These are phyloP conservation scores for Lecanoromycetidae sp. DNA, from an alignment of 2,329 filamentous ascomycete species.

Conservation along the genomic window DNA sequence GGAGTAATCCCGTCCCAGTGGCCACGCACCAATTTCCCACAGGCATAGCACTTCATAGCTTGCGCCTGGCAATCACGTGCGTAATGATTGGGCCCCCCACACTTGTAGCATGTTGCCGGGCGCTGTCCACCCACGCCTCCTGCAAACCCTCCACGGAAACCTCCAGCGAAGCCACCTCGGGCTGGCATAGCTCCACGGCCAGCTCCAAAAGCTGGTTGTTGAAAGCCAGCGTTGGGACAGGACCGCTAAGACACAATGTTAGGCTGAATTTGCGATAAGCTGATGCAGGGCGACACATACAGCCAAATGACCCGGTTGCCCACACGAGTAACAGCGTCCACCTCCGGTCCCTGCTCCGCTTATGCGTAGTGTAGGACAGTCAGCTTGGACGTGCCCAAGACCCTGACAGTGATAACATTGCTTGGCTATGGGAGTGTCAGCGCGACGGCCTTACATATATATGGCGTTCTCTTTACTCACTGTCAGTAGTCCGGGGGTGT, in stretches of 20 bases:
- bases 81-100: slow-evolving; percentile 86
- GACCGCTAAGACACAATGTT: slow-evolving; percentile 47
- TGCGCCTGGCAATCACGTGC: slow-evolving; percentile 96
- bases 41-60: slow-evolving; percentile 97
- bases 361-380: slow-evolving; percentile 91
- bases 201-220: slow-evolving; percentile 44
- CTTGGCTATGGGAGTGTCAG: slow-evolving; percentile 52
- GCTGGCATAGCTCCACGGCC: slow-evolving; percentile 52
- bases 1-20: neutral
- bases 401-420: slow-evolving; percentile 99
- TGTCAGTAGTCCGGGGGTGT: slow-evolving; percentile 87
- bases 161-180: slow-evolving; percentile 57
- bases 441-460: neutral
- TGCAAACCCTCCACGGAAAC: slow-evolving; percentile 61
- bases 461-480: slow-evolving; percentile 33
- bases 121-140: slow-evolving; percentile 42
- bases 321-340: slow-evolving; percentile 94
- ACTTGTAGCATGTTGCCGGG: slow-evolving; percentile 57
- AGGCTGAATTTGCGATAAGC: slow-evolving; percentile 1
- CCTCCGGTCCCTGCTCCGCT: slow-evolving; percentile 65
- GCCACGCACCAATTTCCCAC: slow-evolving; percentile 60
- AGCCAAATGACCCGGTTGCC: slow-evolving; percentile 82
- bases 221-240: slow-evolving; percentile 61
- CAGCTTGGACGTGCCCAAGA: slow-evolving; percentile 93
- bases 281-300: slow-evolving; percentile 38